These are phyloP conservation scores for Rhodotorula taiwanensis DNA, from an alignment of 768 basidiomycete genomes.

Conservation along the genomic window DNA sequence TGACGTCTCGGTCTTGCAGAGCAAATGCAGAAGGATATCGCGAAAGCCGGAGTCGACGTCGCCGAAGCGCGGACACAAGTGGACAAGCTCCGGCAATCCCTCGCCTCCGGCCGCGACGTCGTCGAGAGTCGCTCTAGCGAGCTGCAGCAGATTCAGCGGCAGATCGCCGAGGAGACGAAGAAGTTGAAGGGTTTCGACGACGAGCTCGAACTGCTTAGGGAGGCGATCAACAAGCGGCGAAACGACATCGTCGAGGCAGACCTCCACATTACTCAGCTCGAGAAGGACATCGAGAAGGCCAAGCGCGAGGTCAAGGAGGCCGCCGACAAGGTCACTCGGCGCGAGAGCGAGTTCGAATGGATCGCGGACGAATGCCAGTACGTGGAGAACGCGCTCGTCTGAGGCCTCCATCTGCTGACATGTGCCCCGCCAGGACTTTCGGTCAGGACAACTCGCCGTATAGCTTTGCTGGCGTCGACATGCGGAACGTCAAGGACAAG, in stretches of 20 bases:
- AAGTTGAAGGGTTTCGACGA: slow-evolving; percentile 79
- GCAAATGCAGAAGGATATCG: slow-evolving; percentile 71
- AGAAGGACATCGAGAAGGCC: slow-evolving; percentile 60
- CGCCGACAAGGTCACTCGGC: slow-evolving; percentile 52
- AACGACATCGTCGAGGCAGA: slow-evolving; percentile 62
- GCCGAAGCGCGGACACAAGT: slow-evolving; percentile 51
- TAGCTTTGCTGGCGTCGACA: slow-evolving; percentile 65
- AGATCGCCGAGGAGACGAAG: slow-evolving; percentile 76
- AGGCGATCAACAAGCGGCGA: slow-evolving; percentile 74
- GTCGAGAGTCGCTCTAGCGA: slow-evolving; percentile 47
- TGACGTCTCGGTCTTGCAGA: slow-evolving; percentile 50
- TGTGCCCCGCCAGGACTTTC: slow-evolving; percentile 58
- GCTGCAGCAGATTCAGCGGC: slow-evolving; percentile 61
- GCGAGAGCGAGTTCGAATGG: slow-evolving; percentile 84
- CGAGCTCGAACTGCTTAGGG: slow-evolving; percentile 76
- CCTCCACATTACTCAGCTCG: slow-evolving; percentile 57
- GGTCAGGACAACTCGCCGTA: slow-evolving; percentile 73
- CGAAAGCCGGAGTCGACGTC: slow-evolving; percentile 50
- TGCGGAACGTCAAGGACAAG: slow-evolving; percentile 56
- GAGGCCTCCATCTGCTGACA: slow-evolving; percentile 4
- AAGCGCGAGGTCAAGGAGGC: slow-evolving; percentile 61
- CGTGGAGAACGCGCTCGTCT: slow-evolving; percentile 43
- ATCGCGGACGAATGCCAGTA: slow-evolving; percentile 80
- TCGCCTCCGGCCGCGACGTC: slow-evolving; percentile 51
- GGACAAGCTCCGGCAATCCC: slow-evolving; percentile 57